Conservation (phyloP, 768 basidiomycete species). For the Calocybe indica region DNA sequence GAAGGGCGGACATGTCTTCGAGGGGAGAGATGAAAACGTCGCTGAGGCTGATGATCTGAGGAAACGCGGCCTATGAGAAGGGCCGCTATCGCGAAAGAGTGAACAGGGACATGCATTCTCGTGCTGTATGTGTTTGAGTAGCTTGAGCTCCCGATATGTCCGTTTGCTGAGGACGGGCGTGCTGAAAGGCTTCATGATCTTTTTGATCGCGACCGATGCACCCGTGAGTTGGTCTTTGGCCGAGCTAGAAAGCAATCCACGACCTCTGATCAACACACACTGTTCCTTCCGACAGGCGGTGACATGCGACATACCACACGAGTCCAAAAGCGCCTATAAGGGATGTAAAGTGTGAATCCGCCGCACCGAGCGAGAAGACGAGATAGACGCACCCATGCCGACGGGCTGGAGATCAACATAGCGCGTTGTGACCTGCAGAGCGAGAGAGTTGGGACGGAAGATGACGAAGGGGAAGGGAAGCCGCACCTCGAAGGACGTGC, state of each 20-base stretch:
- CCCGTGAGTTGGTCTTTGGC: conserved; percentile 94
- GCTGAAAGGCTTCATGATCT: conserved; percentile 99
- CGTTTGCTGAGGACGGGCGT: conserved; percentile 97
- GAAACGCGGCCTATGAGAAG: not conserved
- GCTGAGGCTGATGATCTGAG: conserved; percentile 95
- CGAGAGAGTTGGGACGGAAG: conserved; percentile 10
- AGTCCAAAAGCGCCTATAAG: conserved; percentile 88
- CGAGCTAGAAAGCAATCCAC: conserved; percentile 45
- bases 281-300: not conserved
- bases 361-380: not conserved
- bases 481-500: conserved; percentile 90
- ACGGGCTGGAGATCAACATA: conserved; percentile 99
- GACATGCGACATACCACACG: conserved; percentile 65
- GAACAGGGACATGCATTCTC: conserved; percentile 68
- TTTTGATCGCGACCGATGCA: conserved; percentile 96
- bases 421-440: conserved; percentile 82
- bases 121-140: conserved; percentile 97
- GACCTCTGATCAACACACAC: conserved; percentile 3
- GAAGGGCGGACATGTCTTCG: conserved; percentile 78
- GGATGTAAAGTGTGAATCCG: conserved; percentile 13
- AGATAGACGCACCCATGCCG: conserved; percentile 79
- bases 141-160: conserved; percentile 96
- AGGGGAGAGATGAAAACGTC: conserved; percentile 99
- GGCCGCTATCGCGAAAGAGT: not conserved
- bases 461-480: conserved; percentile 8